Conservation (phyloP, 225 moss, liverwort and hornwort genomes). For the Bryoerythrophyllum caledonicum region DNA sequence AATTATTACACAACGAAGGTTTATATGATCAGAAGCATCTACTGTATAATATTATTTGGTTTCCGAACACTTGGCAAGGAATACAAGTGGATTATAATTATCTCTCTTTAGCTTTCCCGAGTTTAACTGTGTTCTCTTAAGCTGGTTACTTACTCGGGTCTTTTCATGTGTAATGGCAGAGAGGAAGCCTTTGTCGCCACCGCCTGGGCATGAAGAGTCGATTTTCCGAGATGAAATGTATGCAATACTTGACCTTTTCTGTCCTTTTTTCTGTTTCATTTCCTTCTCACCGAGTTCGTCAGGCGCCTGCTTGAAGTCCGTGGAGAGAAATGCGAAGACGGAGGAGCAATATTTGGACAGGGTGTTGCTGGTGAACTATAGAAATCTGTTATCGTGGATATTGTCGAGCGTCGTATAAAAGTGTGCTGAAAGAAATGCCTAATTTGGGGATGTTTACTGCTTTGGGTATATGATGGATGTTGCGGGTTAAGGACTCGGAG, state of each 20-base stretch:
- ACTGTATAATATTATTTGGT: neutral
- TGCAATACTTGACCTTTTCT: conserved; percentile 13
- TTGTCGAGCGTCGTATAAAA: conserved; percentile 13
- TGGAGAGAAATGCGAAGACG: conserved; percentile 10
- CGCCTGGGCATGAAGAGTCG: conserved; percentile 54
- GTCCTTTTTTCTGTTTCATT: conserved; percentile 3
- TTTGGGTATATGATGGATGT: neutral
- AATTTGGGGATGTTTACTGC: neutral
- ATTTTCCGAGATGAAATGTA: conserved; percentile 63
- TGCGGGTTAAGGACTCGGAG: neutral
- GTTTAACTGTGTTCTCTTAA: neutral
- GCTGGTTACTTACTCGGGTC: conserved; percentile 11
- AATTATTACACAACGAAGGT: neutral
- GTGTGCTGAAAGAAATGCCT: neutral
- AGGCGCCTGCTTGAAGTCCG: neutral
- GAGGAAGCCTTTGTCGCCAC: conserved; percentile 49
- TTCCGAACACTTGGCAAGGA: neutral
- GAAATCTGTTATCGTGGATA: neutral
- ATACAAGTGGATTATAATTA: neutral
- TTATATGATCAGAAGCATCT: neutral
- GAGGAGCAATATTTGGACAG: conserved; percentile 16
- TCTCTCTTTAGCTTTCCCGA: neutral
- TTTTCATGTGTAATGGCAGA: conserved; percentile 36
- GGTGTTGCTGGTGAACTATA: neutral
- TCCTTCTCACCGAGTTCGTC: neutral